A percentile compares a stretch with the other conserved stretches of the same genome.
These are phyloP conservation scores for Chlorophyllum brunneum DNA, from an alignment of 768 basidiomycete species.

Conservation along the genomic window DNA sequence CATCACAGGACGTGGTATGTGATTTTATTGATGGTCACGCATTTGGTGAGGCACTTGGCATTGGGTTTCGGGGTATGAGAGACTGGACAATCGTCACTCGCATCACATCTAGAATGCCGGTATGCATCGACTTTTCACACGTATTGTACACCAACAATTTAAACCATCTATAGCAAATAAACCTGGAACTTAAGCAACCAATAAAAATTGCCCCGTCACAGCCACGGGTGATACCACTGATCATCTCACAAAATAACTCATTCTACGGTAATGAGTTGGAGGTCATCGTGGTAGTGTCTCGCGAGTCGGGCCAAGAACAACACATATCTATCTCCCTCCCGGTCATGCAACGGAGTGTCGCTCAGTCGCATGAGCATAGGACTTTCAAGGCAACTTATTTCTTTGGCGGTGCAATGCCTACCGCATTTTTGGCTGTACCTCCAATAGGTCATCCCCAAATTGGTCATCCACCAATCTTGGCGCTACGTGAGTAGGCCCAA, in stretches of 20 bases:
- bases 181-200: conserved; percentile 22
- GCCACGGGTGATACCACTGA: conserved; percentile 49
- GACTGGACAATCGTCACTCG: conserved; percentile 53
- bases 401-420: conserved; percentile 50
- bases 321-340: conserved; percentile 36
- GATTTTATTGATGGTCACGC: conserved; percentile 75
- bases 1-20: conserved; percentile 51
- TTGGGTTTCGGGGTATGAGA: conserved; percentile 52
- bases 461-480: conserved; percentile 50
- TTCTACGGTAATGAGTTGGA: conserved; percentile 29
- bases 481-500: conserved; percentile 49
- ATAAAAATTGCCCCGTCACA: conserved; percentile 57
- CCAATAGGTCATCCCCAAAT: conserved; percentile 33
- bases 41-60: conserved; percentile 67
- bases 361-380: conserved; percentile 19
- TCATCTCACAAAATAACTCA: conserved; percentile 29
- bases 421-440: conserved; percentile 54
- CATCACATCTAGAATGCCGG: not conserved
- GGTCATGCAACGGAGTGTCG: conserved; percentile 45
- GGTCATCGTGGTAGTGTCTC: conserved; percentile 36
- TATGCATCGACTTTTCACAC: not conserved
- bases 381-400: conserved; percentile 58
- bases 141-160: not conserved
- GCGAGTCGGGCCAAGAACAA: conserved; percentile 13
- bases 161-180: conserved; percentile 21